Evolutionary conservation across 2,329 filamentous ascomycete species (phyloP), one percentile per base, ranked within the genome.

Genomic region (Botrytis fabae): DNA sequence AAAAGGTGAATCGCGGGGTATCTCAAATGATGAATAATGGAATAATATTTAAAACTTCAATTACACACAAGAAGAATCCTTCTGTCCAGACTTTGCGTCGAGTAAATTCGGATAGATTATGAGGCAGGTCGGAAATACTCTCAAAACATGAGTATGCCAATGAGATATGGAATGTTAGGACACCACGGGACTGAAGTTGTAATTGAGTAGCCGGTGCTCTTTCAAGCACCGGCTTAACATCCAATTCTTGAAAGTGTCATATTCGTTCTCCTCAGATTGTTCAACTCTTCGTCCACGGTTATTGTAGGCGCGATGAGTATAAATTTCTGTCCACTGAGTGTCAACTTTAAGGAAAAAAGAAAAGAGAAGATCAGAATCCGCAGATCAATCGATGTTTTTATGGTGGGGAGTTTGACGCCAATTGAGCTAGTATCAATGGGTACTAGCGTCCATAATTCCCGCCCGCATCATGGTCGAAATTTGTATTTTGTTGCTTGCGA

Each of bases 271-370:
- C 84, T 85, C 85, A 84, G 83, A 80, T 84, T 74, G 73, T 73
- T 80, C 89, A 91, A 89, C 89, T 84, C 85, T 81, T 82, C 84
- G 85, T 84, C 84, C 86, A 87, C 84, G 79, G 79, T 76, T 75
- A 78, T 73, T 65, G 72, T 71, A 76, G 82, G 85, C 82, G 60
- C 85, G 85, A 80, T 81, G 83, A 84, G 87, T 87, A 88, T 89
- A 89, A 89, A 89, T 88, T 85, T 82, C 63, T 82, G 72, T 73
- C 46, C 81, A 82, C 83, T 84, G 86, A 86, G 80, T 81, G 80
- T 84, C 83, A 89, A 89, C 86, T 89, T 89, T 88, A 81, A 76
- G 82, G 79, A 80, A 80, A 79, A 81, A 77, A 78, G 82, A 81
- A 82, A 81, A 80, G 78, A 80, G 78, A 78, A 77, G 59, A 65